These are phyloP conservation scores for Cardiosporidium cionae DNA, from an alignment of 169 alveolate genomes.

Conservation along the genomic window DNA sequence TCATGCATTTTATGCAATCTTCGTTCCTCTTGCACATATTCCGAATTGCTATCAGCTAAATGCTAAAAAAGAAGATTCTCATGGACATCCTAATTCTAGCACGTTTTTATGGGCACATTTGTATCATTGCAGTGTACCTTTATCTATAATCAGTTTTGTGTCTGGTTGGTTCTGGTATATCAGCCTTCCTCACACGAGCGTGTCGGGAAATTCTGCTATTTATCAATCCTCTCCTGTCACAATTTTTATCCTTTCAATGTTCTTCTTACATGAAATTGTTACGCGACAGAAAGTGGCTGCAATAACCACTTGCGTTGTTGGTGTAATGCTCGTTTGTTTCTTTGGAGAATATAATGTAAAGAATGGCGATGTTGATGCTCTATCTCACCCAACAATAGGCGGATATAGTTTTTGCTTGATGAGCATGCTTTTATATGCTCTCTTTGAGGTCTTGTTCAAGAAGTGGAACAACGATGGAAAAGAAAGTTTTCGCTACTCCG, in stretches of 20 bases:
- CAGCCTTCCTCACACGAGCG: neutral
- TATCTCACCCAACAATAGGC: neutral
- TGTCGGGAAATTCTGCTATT: neutral
- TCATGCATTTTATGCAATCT: neutral
- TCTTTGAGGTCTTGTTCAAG: neutral
- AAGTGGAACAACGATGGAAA: neutral
- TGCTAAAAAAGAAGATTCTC: no score
- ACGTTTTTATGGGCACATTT: neutral
- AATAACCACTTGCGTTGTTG: neutral
- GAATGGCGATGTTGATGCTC: neutral
- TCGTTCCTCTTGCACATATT: neutral
- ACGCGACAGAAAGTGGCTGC: neutral
- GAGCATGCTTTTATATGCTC: neutral
- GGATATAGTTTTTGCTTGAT: neutral
- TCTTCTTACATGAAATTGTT: neutral
- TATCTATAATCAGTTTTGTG: neutral
- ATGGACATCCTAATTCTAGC: no score
- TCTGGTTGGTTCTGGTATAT: neutral
- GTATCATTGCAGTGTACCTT: neutral
- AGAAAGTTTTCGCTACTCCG: neutral
- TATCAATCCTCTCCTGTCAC: neutral
- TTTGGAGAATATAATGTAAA: neutral
- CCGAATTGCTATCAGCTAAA: no score
- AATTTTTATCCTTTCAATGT: neutral
- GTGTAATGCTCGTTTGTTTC: neutral